A percentile compares a stretch with the other conserved stretches of the same genome.
Evolutionary conservation across 305 asterid species (phyloP).

Genomic region (Galium porrigens): DNA sequence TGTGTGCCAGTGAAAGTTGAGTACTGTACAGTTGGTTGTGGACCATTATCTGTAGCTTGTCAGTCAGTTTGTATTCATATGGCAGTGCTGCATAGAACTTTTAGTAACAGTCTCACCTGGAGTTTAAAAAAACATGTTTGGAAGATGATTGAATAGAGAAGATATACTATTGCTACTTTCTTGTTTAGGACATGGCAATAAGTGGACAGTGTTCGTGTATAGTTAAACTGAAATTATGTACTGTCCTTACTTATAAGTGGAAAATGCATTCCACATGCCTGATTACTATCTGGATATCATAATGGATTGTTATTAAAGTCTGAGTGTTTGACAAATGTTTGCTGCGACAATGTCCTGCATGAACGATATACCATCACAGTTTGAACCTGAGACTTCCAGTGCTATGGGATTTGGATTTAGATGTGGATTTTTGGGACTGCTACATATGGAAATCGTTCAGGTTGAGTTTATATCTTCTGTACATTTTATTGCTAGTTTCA

Average conservation of each 20-base stretch:
- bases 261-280: background rate
- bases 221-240: background rate
- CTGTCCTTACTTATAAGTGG: background rate
- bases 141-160: background rate
- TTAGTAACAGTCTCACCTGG: background rate
- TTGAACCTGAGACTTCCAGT: constrained; percentile 92
- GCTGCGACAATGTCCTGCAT: constrained; percentile 1
- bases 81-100: background rate
- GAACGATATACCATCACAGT: constrained; percentile 30
- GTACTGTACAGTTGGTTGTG: background rate
- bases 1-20: background rate
- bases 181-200: background rate
- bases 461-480: constrained; percentile 23
- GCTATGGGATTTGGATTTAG: constrained; percentile 99
- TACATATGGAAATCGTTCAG: constrained; percentile 99
- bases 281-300: background rate
- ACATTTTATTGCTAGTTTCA: constrained; percentile 14
- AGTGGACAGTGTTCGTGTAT: background rate
- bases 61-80: background rate
- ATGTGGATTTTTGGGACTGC: constrained; percentile 97
- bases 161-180: background rate
- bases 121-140: background rate
- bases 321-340: background rate
- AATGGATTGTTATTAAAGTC: background rate
- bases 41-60: constrained; percentile 1